Evolutionary conservation across 2,329 filamentous ascomycete genomes (phyloP).

Genomic region (Talaromyces islandicus): DNA sequence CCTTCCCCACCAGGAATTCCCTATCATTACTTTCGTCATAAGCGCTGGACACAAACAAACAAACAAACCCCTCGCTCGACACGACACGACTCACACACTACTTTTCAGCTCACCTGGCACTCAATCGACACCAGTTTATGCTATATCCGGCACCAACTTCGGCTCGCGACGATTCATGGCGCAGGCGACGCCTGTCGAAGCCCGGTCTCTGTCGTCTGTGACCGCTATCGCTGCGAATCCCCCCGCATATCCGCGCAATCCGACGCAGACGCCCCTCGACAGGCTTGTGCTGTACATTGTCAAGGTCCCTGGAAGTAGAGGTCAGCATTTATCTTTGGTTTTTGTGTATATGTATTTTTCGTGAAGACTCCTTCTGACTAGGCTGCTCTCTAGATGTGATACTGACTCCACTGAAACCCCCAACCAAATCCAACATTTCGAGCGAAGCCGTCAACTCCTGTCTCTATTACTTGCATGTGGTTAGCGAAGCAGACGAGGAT

Average conservation of each 20-base stretch:
- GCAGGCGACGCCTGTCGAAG: conserved; percentile 53
- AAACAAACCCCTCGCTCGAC: not conserved
- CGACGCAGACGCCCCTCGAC: conserved; percentile 61
- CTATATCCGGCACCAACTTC: not conserved
- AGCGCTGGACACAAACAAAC: not conserved
- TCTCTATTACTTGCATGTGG: conserved; percentile 85
- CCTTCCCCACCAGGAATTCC: not conserved
- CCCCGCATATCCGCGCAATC: conserved; percentile 75
- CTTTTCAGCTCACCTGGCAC: not conserved
- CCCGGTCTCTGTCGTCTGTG: conserved; percentile 73
- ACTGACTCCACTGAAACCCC: conserved; percentile 83
- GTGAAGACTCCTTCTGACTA: conserved; percentile 7
- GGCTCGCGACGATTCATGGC: conserved; percentile 6
- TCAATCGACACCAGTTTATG: not conserved
- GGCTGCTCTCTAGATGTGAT: conserved; percentile 64
- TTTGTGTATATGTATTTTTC: not conserved
- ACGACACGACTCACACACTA: not conserved
- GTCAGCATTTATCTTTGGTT: conserved; percentile 38
- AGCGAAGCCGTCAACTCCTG: conserved; percentile 79
- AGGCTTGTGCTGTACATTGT: conserved; percentile 85
- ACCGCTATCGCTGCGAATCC: conserved; percentile 79
- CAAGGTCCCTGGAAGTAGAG: conserved; percentile 82
- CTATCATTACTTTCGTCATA: not conserved
- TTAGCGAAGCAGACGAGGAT: conserved; percentile 53
- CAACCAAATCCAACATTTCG: conserved; percentile 74